Conservation (phyloP, 129 eudicot genomes). For the Tanacetum coccineum region DNA sequence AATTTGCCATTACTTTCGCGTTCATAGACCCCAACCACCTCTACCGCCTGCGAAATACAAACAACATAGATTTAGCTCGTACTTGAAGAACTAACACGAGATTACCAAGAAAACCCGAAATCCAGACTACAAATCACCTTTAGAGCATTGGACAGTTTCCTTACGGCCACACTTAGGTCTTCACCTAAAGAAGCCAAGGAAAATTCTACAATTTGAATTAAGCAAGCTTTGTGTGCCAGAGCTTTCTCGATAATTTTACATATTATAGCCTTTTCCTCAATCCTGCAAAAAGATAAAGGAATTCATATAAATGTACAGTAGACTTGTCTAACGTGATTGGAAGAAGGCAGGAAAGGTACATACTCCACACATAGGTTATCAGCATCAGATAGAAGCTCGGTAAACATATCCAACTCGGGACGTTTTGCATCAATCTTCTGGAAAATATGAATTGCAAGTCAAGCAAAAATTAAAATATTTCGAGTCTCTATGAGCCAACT, state of each 20-base stretch:
- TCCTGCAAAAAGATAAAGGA: slow-evolving; percentile 35
- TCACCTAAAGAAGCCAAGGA: slow-evolving; percentile 49
- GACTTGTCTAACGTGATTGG: background rate
- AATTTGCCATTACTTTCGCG: slow-evolving; percentile 39
- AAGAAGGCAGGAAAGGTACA: slow-evolving; percentile 22
- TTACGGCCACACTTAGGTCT: slow-evolving; percentile 41
- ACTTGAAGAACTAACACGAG: background rate
- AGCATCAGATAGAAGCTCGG: slow-evolving; percentile 49
- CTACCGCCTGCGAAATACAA: slow-evolving; percentile 52
- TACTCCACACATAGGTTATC: slow-evolving; percentile 63
- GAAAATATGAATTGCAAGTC: slow-evolving; percentile 13
- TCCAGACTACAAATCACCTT: slow-evolving; percentile 47
- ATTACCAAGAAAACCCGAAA: slow-evolving; percentile 9
- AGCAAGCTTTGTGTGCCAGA: slow-evolving; percentile 46
- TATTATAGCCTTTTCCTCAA: slow-evolving; percentile 56
- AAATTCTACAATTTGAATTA: slow-evolving; percentile 46
- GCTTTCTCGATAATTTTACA: slow-evolving; percentile 61
- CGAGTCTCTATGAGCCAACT: background rate
- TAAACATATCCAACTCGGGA: slow-evolving; percentile 54
- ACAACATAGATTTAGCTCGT: slow-evolving; percentile 8
- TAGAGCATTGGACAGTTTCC: slow-evolving; percentile 56
- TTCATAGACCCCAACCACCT: slow-evolving; percentile 58
- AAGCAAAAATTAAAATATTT: slow-evolving; percentile 1
- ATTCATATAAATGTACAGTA: background rate
- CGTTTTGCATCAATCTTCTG: slow-evolving; percentile 59